Evolutionary conservation across 2,329 filamentous ascomycete species (phyloP), one percentile per base, ranked within the genome.

Genomic region (Paracoccidioides brasiliensis): DNA sequence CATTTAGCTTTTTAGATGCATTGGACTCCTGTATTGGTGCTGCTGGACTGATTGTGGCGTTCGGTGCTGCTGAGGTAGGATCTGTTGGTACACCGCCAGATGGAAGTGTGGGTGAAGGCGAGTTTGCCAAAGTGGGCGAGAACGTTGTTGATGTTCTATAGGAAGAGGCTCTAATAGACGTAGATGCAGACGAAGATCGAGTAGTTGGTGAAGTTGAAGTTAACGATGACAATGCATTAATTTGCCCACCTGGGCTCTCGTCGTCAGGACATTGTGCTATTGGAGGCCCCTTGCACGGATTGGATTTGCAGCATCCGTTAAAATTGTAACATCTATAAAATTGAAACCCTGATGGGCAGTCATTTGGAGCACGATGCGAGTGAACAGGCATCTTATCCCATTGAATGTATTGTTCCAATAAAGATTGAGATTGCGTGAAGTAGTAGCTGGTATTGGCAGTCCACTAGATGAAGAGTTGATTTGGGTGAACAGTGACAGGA

Each of bases 271-370:
- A 53, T 12, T 32, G 12, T 22, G 22, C 40, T 40, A n/a, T 44
- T 14, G 45, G 14, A 53, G 51, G 54, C 10, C 41, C 40, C 22
- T 22, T 22, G 52, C 58, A 60, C 54, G 58, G 57, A 33, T 60
- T 53, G 40, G 30, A 7, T n/a, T 12, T 30, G 42, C 58, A 60
- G 42, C 58, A 60, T 56, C 58, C 58, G 8, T 22, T 35, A 41
- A 55, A 60, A 32, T 58, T 54, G 2, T 49, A 41, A 30, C 58
- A 60, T 28, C 28, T 54, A 51, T 60, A 60, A 32, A 52, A 58
- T 40, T 12, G 7, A 41, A 41, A 52, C 6, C 45, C 37, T 12
- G 22, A 9, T 33, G 52, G 33, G 48, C 57, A 58, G 15, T 44
- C 32, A n/a, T 33, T 12, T 37, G n/a, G 38, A 15, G 46, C 15